Conservation (phyloP, 2,329 filamentous ascomycete species). For the Exutisphaerella laricina region DNA sequence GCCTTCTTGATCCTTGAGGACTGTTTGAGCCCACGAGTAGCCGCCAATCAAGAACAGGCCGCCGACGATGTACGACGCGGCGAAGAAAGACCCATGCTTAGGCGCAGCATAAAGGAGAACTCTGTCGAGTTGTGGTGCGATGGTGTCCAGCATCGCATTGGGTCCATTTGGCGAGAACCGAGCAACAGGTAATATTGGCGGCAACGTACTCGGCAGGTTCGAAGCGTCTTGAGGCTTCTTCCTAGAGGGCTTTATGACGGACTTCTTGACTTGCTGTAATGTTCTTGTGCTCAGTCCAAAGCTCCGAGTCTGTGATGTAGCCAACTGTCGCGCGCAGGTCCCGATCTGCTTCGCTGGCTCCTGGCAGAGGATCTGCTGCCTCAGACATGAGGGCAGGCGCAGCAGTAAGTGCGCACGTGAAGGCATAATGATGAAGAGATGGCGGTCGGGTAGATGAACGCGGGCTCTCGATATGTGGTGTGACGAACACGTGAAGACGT, state of each 20-base stretch:
- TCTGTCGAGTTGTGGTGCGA: constrained; percentile 8
- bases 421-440: constrained; percentile 2
- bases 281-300: background rate
- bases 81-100: constrained; percentile 21
- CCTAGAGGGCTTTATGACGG: background rate
- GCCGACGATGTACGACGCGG: constrained; percentile 19
- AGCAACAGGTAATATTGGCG: background rate
- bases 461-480: no score
- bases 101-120: constrained; percentile 26
- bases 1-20: constrained; percentile 14
- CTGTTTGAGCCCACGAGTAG: constrained; percentile 13
- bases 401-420: constrained; percentile 19
- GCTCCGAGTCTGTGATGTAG: constrained; percentile 1
- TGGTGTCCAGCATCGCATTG: constrained; percentile 1
- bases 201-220: background rate
- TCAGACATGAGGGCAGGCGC: constrained; percentile 19
- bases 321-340: background rate
- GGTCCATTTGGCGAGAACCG: background rate
- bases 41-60: constrained; percentile 15
- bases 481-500: constrained; percentile 12
- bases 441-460: no score
- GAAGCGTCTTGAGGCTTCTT: no score
- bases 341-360: background rate
- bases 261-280: background rate
- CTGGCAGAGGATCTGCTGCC: constrained; percentile 17